A percentile compares a stretch with the other conserved stretches of the same genome.
Conservation (phyloP, 2,329 filamentous ascomycete species). For the Ophiostoma sp. region DNA sequence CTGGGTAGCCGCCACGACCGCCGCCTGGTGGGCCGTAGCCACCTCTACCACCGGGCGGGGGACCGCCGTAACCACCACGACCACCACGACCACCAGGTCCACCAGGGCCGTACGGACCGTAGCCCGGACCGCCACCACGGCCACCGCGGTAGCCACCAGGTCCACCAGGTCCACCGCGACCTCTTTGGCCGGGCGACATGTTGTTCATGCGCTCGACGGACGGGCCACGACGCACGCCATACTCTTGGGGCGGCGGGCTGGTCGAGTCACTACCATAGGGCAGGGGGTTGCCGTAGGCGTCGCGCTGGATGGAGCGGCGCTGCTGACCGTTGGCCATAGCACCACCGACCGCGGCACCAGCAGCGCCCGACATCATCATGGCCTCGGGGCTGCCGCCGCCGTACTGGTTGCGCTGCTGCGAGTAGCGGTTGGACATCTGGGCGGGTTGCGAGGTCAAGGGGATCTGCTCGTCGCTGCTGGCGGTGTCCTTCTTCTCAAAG, state of each 20-base stretch:
- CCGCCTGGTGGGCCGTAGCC: constrained; percentile 45
- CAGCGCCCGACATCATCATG: constrained; percentile 35
- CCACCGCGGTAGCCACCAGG: constrained; percentile 48
- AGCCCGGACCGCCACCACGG: constrained; percentile 49
- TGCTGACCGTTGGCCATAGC: constrained; percentile 32
- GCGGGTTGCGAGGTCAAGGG: constrained; percentile 67
- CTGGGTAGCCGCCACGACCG: constrained; percentile 40
- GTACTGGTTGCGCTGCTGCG: constrained; percentile 58
- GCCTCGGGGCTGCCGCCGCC: constrained; percentile 17
- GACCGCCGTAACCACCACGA: constrained; percentile 39
- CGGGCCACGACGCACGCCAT: constrained; percentile 49
- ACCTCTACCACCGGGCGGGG: constrained; percentile 41
- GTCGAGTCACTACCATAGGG: constrained; percentile 53
- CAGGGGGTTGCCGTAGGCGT: constrained; percentile 66
- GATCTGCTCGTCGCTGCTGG: constrained; percentile 67
- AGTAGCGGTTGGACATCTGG: constrained; percentile 53
- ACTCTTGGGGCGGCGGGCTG: constrained; percentile 44
- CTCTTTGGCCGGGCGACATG: constrained; percentile 39
- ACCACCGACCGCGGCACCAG: not conserved
- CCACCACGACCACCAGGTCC: constrained; percentile 49
- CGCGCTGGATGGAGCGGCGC: constrained; percentile 44
- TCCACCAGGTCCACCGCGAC: constrained; percentile 49
- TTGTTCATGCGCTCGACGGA: constrained; percentile 52
- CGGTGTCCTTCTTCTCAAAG: constrained; percentile 65
- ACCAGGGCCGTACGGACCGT: constrained; percentile 40